These are phyloP conservation scores for Trebouxia sp. DNA, from an alignment of 139 green algal species.

Conservation along the genomic window DNA sequence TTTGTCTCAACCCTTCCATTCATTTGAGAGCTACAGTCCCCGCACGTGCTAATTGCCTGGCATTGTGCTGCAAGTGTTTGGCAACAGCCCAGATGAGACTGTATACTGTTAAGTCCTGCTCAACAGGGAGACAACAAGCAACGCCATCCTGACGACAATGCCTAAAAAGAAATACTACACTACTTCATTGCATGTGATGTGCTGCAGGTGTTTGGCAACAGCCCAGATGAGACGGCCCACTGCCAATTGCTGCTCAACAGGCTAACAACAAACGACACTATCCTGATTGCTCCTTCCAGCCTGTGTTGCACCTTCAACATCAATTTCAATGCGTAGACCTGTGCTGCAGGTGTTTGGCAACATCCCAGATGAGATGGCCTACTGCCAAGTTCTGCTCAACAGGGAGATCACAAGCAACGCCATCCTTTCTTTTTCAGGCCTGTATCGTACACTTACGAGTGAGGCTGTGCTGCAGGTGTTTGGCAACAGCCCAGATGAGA, in stretches of 20 bases:
- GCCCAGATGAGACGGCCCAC: constrained; percentile 96
- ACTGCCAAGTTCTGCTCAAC: no score
- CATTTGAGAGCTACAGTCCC: no score
- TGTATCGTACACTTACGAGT: not conserved
- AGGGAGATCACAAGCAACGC: no score
- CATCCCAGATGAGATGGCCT: not conserved
- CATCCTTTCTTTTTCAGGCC: no score
- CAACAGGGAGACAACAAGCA: no score
- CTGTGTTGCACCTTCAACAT: not conserved
- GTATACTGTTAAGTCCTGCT: not conserved
- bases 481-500: constrained; percentile 96
- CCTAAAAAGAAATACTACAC: no score
- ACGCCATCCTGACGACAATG: no score
- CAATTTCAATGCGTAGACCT: no score
- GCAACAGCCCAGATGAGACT: not conserved
- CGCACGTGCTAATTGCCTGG: no score
- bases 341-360: not conserved
- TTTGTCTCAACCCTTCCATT: no score
- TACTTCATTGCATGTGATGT: not conserved
- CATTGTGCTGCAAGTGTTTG: not conserved
- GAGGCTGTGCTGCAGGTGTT: constrained; percentile 69
- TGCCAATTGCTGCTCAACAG: constrained; percentile 87
- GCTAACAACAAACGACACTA: constrained; percentile 79
- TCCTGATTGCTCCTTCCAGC: constrained; percentile 95
- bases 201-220: constrained; percentile 89